Evolutionary conservation across 169 alveolate species (phyloP).

Genomic region (Plasmodium cynomolgi): DNA sequence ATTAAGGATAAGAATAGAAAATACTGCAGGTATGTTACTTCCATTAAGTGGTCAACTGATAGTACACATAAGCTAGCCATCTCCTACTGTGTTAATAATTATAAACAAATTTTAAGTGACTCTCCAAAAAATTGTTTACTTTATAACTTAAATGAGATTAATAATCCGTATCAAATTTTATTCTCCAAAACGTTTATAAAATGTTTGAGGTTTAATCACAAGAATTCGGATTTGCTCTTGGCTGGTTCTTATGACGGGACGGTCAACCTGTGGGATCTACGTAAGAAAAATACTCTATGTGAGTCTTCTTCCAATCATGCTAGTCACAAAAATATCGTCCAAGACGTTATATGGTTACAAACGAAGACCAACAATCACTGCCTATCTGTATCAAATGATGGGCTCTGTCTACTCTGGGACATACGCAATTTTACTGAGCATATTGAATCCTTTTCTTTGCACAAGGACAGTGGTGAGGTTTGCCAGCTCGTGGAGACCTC

Average conservation of each 20-base stretch:
- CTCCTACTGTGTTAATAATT: slow-evolving; percentile 59
- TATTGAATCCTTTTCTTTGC: slow-evolving; percentile 43
- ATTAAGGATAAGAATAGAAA: slow-evolving; percentile 40
- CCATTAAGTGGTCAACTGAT: slow-evolving; percentile 64
- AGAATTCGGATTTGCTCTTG: slow-evolving; percentile 50
- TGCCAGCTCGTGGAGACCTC: slow-evolving; percentile 27
- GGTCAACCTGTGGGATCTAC: slow-evolving; percentile 47
- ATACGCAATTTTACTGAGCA: slow-evolving; percentile 45
- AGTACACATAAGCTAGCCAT: slow-evolving; percentile 52
- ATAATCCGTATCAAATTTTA: slow-evolving; percentile 61
- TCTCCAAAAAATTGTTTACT: slow-evolving; percentile 59
- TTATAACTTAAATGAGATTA: slow-evolving; percentile 44
- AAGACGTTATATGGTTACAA: slow-evolving; percentile 66
- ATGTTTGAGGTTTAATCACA: slow-evolving; percentile 69
- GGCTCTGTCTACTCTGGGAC: slow-evolving; percentile 64
- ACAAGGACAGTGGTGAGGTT: slow-evolving; percentile 26
- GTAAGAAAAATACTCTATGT: slow-evolving; percentile 66
- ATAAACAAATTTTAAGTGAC: slow-evolving; percentile 41
- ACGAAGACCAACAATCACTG: slow-evolving; percentile 70
- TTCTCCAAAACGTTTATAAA: slow-evolving; percentile 54
- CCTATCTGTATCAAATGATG: slow-evolving; percentile 56
- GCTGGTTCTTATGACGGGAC: slow-evolving; percentile 75
- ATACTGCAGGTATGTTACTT: slow-evolving; percentile 40
- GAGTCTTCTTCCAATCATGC: slow-evolving; percentile 48
- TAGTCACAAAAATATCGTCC: slow-evolving; percentile 57